Base-by-base conservation (phyloP, 192 early-diverging fungal species). In the Coemansia sp. region DNA sequence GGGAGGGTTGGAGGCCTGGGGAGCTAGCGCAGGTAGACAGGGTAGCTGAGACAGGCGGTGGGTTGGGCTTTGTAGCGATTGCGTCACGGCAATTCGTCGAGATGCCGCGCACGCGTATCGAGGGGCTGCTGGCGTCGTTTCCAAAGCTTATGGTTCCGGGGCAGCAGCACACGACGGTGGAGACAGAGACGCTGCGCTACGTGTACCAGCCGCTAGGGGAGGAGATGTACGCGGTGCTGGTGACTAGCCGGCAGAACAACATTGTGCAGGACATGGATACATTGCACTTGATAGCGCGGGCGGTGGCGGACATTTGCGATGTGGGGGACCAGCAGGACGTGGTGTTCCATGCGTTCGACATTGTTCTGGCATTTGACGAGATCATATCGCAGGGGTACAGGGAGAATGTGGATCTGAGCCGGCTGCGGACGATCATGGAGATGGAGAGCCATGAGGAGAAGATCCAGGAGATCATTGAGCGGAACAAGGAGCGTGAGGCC, bases 381-480 rank as follows among this genome's bases (percentile, higher is more conserved):
- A 88, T 99, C 23, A 82, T 97, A 33, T 84, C 86, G 13, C 81
- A 90, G 51, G 91, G 91, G 7, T 90, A 87, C 70, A 76, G 92
- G 38, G 96, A 98, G 67, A 91, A 90, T 45, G 84, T 97, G 23
- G 90, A 86, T 50, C 52, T 97, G 19, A 79, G 83, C 54, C 90
- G 94, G 71, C 83, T 99, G n/a, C 84, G 82, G 40, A 93, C 86
- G 21, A 96, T 94, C 38, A 86, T 83, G 41, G 88, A 91, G 60
- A 99, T 99, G 96, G 96, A 99, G 67, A 89, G 86, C 71, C 90
- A 96, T 50, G 96, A 99, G 65, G 96, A 99, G 58, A 88, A 90
- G 69, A 84, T 96, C 44, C 92, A 94, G 57, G 92, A 93, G 34
- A 92, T 94, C 55, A 97, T 97, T 60, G 82, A 87, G 21, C 60